A percentile compares a stretch with the other conserved stretches of the same genome.
phyloP scores from a whole-genome alignment of 257 asterid species.

The Rehmannia glutinosa region DNA sequence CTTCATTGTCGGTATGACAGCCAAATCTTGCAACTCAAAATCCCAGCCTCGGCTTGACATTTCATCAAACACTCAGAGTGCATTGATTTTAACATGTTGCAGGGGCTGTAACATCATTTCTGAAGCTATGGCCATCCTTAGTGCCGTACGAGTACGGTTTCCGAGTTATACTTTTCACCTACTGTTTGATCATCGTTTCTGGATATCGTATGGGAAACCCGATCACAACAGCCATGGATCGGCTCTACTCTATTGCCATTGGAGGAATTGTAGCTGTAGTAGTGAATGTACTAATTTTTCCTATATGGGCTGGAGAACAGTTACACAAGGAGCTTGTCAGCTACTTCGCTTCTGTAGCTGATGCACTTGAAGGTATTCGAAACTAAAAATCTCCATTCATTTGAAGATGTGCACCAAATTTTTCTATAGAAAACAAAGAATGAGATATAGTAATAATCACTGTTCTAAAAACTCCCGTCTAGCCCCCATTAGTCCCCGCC shows the following conservation, averaged over 20 bases:
- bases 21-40: no score
- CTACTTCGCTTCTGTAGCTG: conserved; percentile 56
- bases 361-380: conserved; percentile 58
- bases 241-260: conserved; percentile 69
- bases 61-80: no score
- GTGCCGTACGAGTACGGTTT: conserved; percentile 67
- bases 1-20: no score
- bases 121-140: conserved; percentile 70
- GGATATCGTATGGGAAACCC: conserved; percentile 77
- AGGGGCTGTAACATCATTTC: conserved; percentile 60
- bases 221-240: conserved; percentile 49
- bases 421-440: no score
- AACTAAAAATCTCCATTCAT: neutral
- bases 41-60: no score
- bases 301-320: conserved; percentile 80
- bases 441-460: no score
- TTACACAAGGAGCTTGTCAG: conserved; percentile 57
- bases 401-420: no score
- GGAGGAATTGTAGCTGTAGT: conserved; percentile 62
- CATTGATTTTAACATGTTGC: no score
- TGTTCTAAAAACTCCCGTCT: no score
- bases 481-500: no score
- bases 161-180: conserved; percentile 63
- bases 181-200: conserved; percentile 64
- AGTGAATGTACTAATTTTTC: conserved; percentile 52